Evolutionary conservation across 2,329 filamentous ascomycete genomes (phyloP), one percentile per base, ranked within the genome.

Genomic region (Fusarium tanahbumbuense): DNA sequence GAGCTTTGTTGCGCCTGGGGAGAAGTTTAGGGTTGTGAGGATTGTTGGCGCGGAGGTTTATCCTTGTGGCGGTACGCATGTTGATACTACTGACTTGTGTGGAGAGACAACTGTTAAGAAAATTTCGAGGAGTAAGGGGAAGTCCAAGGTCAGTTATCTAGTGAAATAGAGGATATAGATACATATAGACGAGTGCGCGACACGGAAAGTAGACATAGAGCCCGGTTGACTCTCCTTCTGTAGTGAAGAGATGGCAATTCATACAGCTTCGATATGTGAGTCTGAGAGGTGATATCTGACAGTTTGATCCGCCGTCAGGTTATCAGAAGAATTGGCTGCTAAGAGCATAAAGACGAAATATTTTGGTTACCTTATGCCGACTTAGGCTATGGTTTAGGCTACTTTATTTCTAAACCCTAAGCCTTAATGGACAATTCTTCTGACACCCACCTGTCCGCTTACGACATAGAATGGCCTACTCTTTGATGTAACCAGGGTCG

Each of bases 31-130:
- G 11, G 89, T 93, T 0, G 91, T 93, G 25, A 86, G 88, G 62
- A 92, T 93, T 64, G 86, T 88, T 1, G 91, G 90, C 0, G 86
- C 87, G 1, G 92, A 91, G 71, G 86, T 86, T 27, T 93, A 93
- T 81, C 91, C 91, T 2, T 93, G 92, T 77, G 92, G 91, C 10
- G 91, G 91, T 0, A 93, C 91, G 27, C 92, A 93, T 81, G 91
- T 93, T 6, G 81, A 85, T 30, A 85, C 80, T 20, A 91, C 89
- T 22, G 83, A 85, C 60, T 71, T 84, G 64, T 89, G 86, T 73
- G 88, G 90, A 1, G 84, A 85, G 75, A 88, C 88, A 8, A 86
- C 81, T 5, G 89, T 93, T 6, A 90, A 85, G 81, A 92, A 91
- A 81, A 90, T 93, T 41, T 55, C 73, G 3, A 71, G 73, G n/a